A percentile compares a stretch with the other conserved stretches of the same genome.
These are phyloP conservation scores for Apophysomyces ossiformis DNA, from an alignment of 371 early-diverging fungal species.

Conservation along the genomic window DNA sequence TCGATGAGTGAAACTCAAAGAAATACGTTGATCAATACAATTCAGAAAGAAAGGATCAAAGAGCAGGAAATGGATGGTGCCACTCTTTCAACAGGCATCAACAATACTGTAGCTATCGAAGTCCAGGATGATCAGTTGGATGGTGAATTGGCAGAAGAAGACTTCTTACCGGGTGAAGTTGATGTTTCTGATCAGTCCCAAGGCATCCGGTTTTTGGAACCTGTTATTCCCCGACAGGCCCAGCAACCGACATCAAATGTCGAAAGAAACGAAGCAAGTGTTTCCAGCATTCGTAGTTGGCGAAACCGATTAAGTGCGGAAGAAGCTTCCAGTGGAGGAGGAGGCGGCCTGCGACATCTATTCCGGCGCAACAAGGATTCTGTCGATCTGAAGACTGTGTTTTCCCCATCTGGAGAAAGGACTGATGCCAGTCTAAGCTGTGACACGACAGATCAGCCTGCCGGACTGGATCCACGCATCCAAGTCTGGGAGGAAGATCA, in stretches of 20 bases:
- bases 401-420: neutral
- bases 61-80: constrained; percentile 11
- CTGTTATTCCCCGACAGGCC: constrained; percentile 42
- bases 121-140: constrained; percentile 25
- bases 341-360: constrained; percentile 4
- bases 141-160: constrained; percentile 45
- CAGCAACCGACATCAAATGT: neutral
- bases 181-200: constrained; percentile 35
- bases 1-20: constrained; percentile 45
- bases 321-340: neutral
- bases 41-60: constrained; percentile 25
- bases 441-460: neutral
- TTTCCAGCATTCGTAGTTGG: neutral
- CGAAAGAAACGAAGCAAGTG: neutral
- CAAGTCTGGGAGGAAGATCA: constrained; percentile 47
- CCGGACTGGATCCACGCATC: constrained; percentile 22
- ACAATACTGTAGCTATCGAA: constrained; percentile 21
- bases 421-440: neutral
- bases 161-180: constrained; percentile 49
- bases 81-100: neutral
- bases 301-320: neutral
- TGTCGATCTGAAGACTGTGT: constrained; percentile 1
- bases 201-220: constrained; percentile 53
- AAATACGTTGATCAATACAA: constrained; percentile 43
- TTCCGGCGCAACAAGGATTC: constrained; percentile 6